Evolutionary conservation across 352 stramenopile species (phyloP).

Genomic region (Pythium periplocum): DNA sequence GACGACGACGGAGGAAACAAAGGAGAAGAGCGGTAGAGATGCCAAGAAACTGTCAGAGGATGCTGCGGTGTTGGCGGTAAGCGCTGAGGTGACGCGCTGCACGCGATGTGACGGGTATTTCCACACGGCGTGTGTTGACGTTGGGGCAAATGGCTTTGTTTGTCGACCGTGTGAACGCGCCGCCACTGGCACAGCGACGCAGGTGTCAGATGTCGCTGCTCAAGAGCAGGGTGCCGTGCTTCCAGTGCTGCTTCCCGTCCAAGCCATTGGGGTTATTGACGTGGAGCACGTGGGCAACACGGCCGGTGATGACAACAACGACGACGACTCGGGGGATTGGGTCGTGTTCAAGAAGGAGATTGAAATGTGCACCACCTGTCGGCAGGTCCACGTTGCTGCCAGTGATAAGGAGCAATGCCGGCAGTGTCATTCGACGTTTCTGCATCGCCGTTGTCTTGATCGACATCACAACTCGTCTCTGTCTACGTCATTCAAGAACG

Average conservation of each 20-base stretch:
- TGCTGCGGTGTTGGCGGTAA: too few species aligned
- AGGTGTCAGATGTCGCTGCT: neutral
- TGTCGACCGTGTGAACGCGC: neutral
- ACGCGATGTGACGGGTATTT: conserved; percentile 19
- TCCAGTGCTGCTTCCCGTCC: conserved; percentile 32
- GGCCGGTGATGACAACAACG: conserved; percentile 1
- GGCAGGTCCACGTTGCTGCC: conserved; percentile 40
- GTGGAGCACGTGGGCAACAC: neutral
- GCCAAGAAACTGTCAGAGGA: neutral
- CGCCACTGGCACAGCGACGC: neutral
- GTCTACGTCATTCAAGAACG: neutral
- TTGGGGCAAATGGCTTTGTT: neutral
- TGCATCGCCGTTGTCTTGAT: conserved; percentile 33
- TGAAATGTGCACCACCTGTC: conserved; percentile 50
- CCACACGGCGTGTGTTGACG: conserved; percentile 4
- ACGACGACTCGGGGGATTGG: conserved; percentile 13
- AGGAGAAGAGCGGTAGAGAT: neutral
- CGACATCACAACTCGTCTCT: neutral
- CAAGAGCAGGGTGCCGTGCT: neutral
- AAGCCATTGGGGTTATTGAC: conserved; percentile 9
- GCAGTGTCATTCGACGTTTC: conserved; percentile 20
- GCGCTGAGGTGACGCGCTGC: conserved; percentile 10
- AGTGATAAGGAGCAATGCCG: conserved; percentile 26
- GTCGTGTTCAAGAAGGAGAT: conserved; percentile 32
- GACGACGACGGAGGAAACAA: neutral